A percentile compares a stretch with the other conserved stretches of the same genome.
Evolutionary conservation across 2,329 filamentous ascomycete genomes (phyloP).

Genomic region (Sphaerostilbella broomeana): DNA sequence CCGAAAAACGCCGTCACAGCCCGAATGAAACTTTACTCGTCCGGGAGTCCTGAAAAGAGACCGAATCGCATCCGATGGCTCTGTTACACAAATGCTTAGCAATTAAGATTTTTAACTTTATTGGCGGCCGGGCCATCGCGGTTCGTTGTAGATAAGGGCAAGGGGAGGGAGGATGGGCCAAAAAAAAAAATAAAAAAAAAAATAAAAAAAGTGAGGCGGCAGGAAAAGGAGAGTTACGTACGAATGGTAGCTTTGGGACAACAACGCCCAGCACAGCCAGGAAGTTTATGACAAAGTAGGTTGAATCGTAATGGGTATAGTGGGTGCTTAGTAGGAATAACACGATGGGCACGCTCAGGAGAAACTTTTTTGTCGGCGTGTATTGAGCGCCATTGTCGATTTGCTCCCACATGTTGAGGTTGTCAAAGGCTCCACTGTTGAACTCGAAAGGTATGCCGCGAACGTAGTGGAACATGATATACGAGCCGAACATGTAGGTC

Average conservation of each 20-base stretch:
- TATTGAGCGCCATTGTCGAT: slow-evolving; percentile 99
- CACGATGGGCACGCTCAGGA: slow-evolving; percentile 87
- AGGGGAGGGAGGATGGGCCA: background rate
- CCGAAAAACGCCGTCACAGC: slow-evolving; percentile 13
- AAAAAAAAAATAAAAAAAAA: background rate
- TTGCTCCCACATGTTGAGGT: slow-evolving; percentile 99
- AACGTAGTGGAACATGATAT: slow-evolving; percentile 99
- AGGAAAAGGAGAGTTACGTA: slow-evolving; percentile 43
- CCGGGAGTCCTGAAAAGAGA: slow-evolving; percentile 62
- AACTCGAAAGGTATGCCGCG: slow-evolving; percentile 98
- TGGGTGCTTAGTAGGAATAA: slow-evolving; percentile 96
- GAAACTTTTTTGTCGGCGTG: slow-evolving; percentile 96
- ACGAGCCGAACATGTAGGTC: slow-evolving; percentile 97
- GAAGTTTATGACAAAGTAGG: slow-evolving; percentile 97
- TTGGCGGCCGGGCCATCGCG: background rate
- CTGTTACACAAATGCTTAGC: slow-evolving; percentile 37
- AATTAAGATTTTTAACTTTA: slow-evolving; percentile 1
- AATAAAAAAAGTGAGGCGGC: no score
- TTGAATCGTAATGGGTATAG: slow-evolving; percentile 96
- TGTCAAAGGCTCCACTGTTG: slow-evolving; percentile 97
- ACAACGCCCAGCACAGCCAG: slow-evolving; percentile 86
- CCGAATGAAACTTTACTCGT: slow-evolving; percentile 25
- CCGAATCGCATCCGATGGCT: slow-evolving; percentile 74
- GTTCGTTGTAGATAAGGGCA: no score
- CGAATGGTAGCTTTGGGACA: slow-evolving; percentile 91